Percentiles rank a stretch among this genome's conserved stretches.
phyloP scores from a whole-genome alignment of 805 yeast genomes.

The Schwanniomyces vanrijiae region DNA sequence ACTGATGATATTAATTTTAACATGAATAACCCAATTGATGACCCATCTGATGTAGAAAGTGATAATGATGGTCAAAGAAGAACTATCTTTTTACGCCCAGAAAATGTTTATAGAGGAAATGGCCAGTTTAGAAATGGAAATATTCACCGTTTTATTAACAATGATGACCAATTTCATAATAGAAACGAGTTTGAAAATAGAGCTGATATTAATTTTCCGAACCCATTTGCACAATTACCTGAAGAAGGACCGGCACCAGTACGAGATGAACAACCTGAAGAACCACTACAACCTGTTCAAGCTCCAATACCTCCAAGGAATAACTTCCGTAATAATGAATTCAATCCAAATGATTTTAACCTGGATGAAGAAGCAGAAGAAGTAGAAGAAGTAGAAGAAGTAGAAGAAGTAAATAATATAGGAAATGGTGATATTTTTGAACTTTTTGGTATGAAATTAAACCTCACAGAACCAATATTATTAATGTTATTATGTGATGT shows the following conservation, averaged over 20 bases:
- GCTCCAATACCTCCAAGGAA: neutral
- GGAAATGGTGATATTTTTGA: constrained; percentile 31
- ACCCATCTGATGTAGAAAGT: constrained; percentile 1
- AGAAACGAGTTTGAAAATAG: neutral
- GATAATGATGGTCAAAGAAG: constrained; percentile 4
- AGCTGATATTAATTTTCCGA: neutral
- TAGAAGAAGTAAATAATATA: constrained; percentile 12
- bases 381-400: constrained; percentile 10
- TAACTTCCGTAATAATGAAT: neutral
- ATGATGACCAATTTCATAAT: constrained; percentile 2
- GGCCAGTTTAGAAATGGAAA: neutral
- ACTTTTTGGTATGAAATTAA: constrained; percentile 34
- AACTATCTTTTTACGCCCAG: constrained; percentile 3
- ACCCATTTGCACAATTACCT: neutral
- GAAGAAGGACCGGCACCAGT: neutral
- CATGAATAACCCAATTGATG: neutral
- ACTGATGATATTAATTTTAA: constrained; percentile 12
- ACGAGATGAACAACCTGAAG: neutral
- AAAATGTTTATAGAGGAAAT: neutral
- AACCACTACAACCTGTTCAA: neutral
- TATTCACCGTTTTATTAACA: neutral
- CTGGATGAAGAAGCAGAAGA: constrained; percentile 1
- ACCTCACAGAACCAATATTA: constrained; percentile 35
- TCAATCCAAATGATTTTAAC: neutral
- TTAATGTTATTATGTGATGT: constrained; percentile 31